A percentile compares a stretch with the other conserved stretches of the same genome.
Conservation (phyloP, 257 asterid genomes). For the Jacaranda copaia region DNA sequence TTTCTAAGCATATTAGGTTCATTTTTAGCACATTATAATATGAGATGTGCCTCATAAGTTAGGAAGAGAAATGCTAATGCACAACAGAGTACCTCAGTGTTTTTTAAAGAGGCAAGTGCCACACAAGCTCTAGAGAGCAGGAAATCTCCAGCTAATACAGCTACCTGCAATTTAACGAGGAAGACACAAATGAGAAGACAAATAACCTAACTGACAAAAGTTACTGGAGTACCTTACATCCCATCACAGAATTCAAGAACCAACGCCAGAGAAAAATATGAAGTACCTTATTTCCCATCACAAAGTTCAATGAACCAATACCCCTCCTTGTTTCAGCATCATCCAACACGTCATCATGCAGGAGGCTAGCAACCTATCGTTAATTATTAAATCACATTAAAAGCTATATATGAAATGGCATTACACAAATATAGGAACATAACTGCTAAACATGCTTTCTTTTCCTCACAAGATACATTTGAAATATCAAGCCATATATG, state of each 20-base stretch:
- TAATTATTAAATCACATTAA: not conserved
- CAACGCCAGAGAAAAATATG: conserved; percentile 55
- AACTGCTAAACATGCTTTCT: conserved; percentile 3
- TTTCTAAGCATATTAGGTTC: conserved; percentile 7
- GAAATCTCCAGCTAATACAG: conserved; percentile 97
- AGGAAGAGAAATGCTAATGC: conserved; percentile 29
- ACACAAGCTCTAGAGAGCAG: conserved; percentile 93
- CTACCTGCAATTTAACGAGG: conserved; percentile 68
- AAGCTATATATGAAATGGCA: conserved; percentile 15
- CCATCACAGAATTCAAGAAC: conserved; percentile 79
- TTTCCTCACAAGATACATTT: not conserved
- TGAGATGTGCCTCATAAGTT: conserved; percentile 10
- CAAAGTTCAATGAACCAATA: conserved; percentile 79
- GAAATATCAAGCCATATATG: conserved; percentile 2
- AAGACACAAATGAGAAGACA: conserved; percentile 27
- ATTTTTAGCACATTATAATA: not conserved
- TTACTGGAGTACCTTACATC: conserved; percentile 70
- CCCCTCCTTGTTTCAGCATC: conserved; percentile 98
- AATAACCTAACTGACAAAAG: conserved; percentile 9
- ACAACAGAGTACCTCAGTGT: conserved; percentile 71
- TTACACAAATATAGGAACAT: not conserved
- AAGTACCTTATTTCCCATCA: conserved; percentile 94
- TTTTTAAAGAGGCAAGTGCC: conserved; percentile 93
- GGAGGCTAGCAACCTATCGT: conserved; percentile 95
- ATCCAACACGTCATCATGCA: conserved; percentile 97